A percentile compares a stretch with the other conserved stretches of the same genome.
These are phyloP conservation scores for Colletotrichum sp. DNA, from an alignment of 2,329 filamentous ascomycete genomes.

Conservation along the genomic window DNA sequence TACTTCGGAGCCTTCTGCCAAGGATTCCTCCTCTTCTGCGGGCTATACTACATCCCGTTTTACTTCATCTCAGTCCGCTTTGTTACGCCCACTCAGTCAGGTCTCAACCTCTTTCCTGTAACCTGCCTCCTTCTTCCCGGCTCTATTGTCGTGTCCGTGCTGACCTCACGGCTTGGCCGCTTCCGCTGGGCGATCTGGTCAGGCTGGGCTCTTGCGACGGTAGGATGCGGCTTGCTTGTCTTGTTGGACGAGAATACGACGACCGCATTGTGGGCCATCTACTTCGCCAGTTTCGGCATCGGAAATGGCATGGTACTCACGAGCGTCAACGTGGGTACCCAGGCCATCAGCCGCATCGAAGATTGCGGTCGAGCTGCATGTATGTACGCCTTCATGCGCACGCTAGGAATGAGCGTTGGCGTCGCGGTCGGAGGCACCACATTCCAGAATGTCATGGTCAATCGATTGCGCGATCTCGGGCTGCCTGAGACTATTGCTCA, in stretches of 20 bases:
- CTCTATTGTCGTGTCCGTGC: background rate
- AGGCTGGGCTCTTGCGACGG: background rate
- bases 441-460: conserved; percentile 37
- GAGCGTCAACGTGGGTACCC: conserved; percentile 32
- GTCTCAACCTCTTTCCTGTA: background rate
- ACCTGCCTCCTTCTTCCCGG: background rate
- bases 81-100: background rate
- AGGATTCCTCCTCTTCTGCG: background rate
- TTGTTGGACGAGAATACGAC: background rate
- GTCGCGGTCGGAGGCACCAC: conserved; percentile 42
- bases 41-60: background rate
- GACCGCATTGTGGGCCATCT: background rate
- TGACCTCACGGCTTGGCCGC: background rate
- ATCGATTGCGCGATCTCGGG: background rate
- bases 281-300: background rate
- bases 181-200: background rate
- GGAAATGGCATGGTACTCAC: conserved; percentile 16
- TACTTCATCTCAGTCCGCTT: background rate
- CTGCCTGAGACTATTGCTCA: background rate
- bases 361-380: conserved; percentile 36
- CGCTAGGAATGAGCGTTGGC: conserved; percentile 49
- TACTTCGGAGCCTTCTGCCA: background rate
- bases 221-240: background rate
- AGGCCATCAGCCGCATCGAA: conserved; percentile 36
- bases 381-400: conserved; percentile 42